A percentile compares a stretch with the other conserved stretches of the same genome.
These are phyloP conservation scores for Globisporangium parvum DNA, from an alignment of 352 stramenopile species.

Conservation along the genomic window DNA sequence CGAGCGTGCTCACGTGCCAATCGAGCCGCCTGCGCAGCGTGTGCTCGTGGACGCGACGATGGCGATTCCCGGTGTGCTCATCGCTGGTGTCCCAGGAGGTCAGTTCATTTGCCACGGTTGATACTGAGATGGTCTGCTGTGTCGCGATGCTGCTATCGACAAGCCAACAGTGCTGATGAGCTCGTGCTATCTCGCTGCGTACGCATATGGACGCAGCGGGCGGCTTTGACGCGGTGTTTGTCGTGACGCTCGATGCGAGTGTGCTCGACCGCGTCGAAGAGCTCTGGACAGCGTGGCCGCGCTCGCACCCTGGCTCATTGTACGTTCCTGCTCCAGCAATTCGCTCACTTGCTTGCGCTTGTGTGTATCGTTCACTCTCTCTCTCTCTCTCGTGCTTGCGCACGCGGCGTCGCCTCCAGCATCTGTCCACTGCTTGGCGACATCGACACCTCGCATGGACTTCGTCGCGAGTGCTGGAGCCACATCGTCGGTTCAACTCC, in stretches of 20 bases:
- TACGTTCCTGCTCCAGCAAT: conserved; percentile 28
- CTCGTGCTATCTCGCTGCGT: neutral
- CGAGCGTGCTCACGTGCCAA: conserved; percentile 79
- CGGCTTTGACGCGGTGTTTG: conserved; percentile 95
- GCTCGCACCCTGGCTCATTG: conserved; percentile 19
- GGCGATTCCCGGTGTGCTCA: conserved; percentile 89
- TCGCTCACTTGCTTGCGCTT: too few species aligned
- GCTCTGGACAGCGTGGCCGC: conserved; percentile 70
- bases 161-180: neutral
- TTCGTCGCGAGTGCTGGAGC: conserved; percentile 1
- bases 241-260: conserved; percentile 66
- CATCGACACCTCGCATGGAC: conserved; percentile 12
- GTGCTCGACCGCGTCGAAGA: conserved; percentile 55
- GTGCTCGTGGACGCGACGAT: conserved; percentile 91
- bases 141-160: neutral
- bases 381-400: neutral
- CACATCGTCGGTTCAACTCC: too few species aligned
- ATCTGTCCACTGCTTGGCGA: conserved; percentile 71
- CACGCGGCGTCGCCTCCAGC: conserved; percentile 14
- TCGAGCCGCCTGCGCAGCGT: conserved; percentile 92
- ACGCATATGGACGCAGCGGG: conserved; percentile 61
- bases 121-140: neutral
- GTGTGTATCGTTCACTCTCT: neutral
- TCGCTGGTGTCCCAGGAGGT: conserved; percentile 92
- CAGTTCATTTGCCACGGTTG: neutral